phyloP scores from a whole-genome alignment of 352 stramenopile genomes.

The Lagenidium giganteum region DNA sequence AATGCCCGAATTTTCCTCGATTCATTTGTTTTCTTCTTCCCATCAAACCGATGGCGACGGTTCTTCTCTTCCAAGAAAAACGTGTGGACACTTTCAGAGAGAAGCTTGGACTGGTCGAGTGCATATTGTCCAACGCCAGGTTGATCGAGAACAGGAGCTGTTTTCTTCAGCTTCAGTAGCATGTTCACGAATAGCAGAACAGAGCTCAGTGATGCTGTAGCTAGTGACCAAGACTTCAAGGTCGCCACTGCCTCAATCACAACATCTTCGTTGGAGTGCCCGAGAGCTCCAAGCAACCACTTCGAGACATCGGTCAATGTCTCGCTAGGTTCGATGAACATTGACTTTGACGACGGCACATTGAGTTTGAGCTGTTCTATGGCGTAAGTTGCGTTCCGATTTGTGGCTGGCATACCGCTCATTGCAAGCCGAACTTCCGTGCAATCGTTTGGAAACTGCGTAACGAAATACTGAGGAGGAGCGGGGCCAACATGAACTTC shows the following conservation, averaged over 20 bases:
- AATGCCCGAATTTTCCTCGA: conserved; percentile 61
- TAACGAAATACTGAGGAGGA: conserved; percentile 28
- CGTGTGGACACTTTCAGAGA: conserved; percentile 38
- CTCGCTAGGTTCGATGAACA: conserved; percentile 57
- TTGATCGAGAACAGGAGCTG: conserved; percentile 8
- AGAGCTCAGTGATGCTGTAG: conserved; percentile 68
- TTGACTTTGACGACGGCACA: conserved; percentile 38
- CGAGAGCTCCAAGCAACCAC: conserved; percentile 55
- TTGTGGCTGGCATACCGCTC: conserved; percentile 48
- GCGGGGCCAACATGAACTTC: too few relatives aligned
- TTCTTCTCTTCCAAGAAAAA: conserved; percentile 43
- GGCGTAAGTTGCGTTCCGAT: conserved; percentile 64
- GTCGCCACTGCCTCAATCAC: conserved; percentile 56
- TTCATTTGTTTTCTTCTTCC: conserved; percentile 45
- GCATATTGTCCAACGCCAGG: conserved; percentile 26
- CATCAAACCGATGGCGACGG: conserved; percentile 22
- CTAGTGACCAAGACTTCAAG: conserved; percentile 66
- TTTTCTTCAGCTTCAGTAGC: conserved; percentile 30
- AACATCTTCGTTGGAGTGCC: conserved; percentile 42
- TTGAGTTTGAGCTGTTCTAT: conserved; percentile 67
- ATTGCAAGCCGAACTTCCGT: conserved; percentile 58
- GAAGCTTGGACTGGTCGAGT: conserved; percentile 35
- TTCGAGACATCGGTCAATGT: conserved; percentile 51
- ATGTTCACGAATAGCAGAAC: conserved; percentile 72
- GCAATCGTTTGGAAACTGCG: conserved; percentile 33